Conservation (phyloP, 495 filamentous ascomycete species). For the Lasiosphaeriaceae sp. region DNA sequence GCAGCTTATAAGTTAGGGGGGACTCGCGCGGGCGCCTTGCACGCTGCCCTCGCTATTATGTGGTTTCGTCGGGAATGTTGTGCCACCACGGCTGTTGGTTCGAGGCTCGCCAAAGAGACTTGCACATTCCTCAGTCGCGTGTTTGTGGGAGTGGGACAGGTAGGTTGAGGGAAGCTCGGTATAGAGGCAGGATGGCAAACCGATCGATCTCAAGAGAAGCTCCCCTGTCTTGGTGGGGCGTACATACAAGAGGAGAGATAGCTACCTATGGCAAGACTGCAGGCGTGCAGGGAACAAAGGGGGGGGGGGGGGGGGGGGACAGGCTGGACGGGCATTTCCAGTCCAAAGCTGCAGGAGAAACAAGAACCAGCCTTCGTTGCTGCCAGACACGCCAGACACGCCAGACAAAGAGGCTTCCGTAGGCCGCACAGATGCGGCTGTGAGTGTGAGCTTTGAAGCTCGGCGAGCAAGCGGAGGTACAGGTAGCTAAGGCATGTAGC, state of each 20-base stretch:
- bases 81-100: conserved; percentile 6
- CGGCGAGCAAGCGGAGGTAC: background rate
- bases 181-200: background rate
- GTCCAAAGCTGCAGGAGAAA: background rate
- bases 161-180: background rate
- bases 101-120: background rate
- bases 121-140: conserved; percentile 12
- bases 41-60: background rate
- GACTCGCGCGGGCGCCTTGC: background rate
- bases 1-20: background rate
- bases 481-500: background rate
- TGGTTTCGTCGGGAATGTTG: conserved; percentile 14
- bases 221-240: background rate
- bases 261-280: background rate
- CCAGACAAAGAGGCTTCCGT: background rate
- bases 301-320: background rate
- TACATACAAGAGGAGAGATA: no score
- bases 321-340: background rate
- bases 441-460: background rate
- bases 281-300: background rate
- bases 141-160: background rate
- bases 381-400: no score
- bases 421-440: background rate
- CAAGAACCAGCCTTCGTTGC: background rate
- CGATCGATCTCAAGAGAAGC: background rate